Conservation (phyloP, 1,284 basidiomycete genomes). For the Meira nashicola region DNA sequence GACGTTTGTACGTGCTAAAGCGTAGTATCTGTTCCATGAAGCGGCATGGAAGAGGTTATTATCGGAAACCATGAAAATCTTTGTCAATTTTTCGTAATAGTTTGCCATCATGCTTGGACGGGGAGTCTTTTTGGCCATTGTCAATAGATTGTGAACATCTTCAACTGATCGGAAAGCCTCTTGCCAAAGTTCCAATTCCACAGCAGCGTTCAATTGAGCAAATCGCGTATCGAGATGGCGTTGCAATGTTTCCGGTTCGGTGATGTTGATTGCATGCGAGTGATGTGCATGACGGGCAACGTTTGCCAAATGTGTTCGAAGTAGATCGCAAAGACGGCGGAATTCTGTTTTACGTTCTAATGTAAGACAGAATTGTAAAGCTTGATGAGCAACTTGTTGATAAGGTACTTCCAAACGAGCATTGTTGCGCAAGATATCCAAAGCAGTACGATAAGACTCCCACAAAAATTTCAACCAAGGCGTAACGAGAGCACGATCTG, state of each 20-base stretch:
- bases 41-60: slow-evolving; percentile 95
- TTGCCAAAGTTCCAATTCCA: slow-evolving; percentile 98
- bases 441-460: slow-evolving; percentile 93
- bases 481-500: slow-evolving; percentile 88
- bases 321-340: slow-evolving; percentile 90
- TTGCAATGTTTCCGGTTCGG: slow-evolving; percentile 91
- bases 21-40: slow-evolving; percentile 79
- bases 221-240: slow-evolving; percentile 97
- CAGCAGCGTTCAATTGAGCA: slow-evolving; percentile 93
- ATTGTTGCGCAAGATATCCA: slow-evolving; percentile 97
- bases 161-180: slow-evolving; percentile 98
- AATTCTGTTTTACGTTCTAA: slow-evolving; percentile 96
- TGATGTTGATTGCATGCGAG: slow-evolving; percentile 93
- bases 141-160: slow-evolving; percentile 93
- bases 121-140: slow-evolving; percentile 80
- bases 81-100: slow-evolving; percentile 96
- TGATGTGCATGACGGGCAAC: slow-evolving; percentile 95
- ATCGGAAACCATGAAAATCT: slow-evolving; percentile 79
- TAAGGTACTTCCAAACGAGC: slow-evolving; percentile 88
- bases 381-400: slow-evolving; percentile 95
- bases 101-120: slow-evolving; percentile 96
- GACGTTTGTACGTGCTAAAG: slow-evolving; percentile 39
- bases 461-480: slow-evolving; percentile 98
- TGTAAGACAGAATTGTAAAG: slow-evolving; percentile 91
- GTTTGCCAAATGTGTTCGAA: slow-evolving; percentile 89